Evolutionary conservation across 169 alveolate species (phyloP), one percentile per base, ranked within the genome.

Genomic region (Ichthyophthirius multifiliis): DNA sequence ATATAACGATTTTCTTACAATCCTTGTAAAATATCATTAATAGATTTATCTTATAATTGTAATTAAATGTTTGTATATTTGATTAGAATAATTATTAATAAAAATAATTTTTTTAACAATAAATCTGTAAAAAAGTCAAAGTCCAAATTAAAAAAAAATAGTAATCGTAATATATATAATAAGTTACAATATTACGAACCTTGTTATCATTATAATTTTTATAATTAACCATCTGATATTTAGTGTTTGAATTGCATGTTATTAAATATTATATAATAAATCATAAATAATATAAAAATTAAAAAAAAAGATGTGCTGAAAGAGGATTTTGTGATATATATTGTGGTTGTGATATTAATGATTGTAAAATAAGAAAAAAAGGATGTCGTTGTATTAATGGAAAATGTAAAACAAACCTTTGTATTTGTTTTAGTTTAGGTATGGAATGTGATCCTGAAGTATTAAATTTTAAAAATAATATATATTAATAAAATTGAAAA

Each of bases 391-490:
- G 71, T 27, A 27, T n/a, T 3, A 55, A 55, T 13, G 71, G 71
- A 2, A 13, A 55, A 55, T 55, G 71, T 7, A 55, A 55, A 55
- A 55, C 71, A 0, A 55, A 55, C 13, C 23, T 27, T 13, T 55
- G 71, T 55, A 39, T 39, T 5, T 55, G 71, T 39, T 55, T 55
- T 39, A 27, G 23, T 18, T 27, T 55, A 39, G 71, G 71, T 20
- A 55, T 55, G 71, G 71, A 55, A 23, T 55, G 71, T 5, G 71
- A 55, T 55, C 71, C 71, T 15, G 71, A 55, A 23, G 71, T 55
- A 55, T 20, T 3, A 15, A 15, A 27, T 55, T 15, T 15, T 55
- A 45, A 4, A 4, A 55, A 3, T 15, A 4, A 16, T 10, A 1
- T 20, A 1, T 2, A 27, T 27, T 20, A 0, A n/a, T 12, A 23